phyloP scores from a whole-genome alignment of 257 asterid genomes.

The Cinchona pubescens region DNA sequence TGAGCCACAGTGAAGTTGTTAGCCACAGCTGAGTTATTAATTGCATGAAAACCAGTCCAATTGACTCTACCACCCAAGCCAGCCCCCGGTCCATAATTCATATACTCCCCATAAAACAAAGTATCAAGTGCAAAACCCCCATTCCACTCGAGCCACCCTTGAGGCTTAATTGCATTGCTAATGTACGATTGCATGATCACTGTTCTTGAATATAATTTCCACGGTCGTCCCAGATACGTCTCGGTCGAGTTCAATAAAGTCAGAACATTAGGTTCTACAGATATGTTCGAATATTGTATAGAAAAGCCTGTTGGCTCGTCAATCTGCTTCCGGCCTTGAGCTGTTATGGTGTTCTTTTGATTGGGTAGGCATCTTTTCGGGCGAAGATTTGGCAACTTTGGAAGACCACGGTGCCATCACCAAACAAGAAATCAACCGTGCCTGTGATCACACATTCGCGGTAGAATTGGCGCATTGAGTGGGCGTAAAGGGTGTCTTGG shows the following conservation, averaged over 20 bases:
- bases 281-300: conserved; percentile 45
- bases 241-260: conserved; percentile 32
- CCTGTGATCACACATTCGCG: conserved; percentile 51
- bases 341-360: conserved; percentile 61
- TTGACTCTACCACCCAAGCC: conserved; percentile 38
- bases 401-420: conserved; percentile 44
- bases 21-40: conserved; percentile 38
- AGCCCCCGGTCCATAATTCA: conserved; percentile 52
- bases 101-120: conserved; percentile 48
- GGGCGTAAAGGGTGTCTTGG: conserved; percentile 61
- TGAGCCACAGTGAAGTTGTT: conserved; percentile 42
- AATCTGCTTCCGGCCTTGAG: conserved; percentile 45
- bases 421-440: conserved; percentile 59
- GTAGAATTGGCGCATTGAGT: conserved; percentile 53
- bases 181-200: conserved; percentile 54
- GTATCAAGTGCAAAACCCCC: conserved; percentile 38
- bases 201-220: conserved; percentile 49
- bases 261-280: conserved; percentile 37
- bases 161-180: conserved; percentile 39
- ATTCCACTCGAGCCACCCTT: conserved; percentile 66
- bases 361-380: conserved; percentile 44
- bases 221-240: conserved; percentile 57
- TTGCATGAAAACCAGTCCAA: conserved; percentile 52
- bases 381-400: conserved; percentile 45
- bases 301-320: conserved; percentile 44